Percentiles rank a stretch among this genome's conserved stretches.
Evolutionary conservation across 768 basidiomycete species (phyloP).

Genomic region (Boletus reticuloceps): DNA sequence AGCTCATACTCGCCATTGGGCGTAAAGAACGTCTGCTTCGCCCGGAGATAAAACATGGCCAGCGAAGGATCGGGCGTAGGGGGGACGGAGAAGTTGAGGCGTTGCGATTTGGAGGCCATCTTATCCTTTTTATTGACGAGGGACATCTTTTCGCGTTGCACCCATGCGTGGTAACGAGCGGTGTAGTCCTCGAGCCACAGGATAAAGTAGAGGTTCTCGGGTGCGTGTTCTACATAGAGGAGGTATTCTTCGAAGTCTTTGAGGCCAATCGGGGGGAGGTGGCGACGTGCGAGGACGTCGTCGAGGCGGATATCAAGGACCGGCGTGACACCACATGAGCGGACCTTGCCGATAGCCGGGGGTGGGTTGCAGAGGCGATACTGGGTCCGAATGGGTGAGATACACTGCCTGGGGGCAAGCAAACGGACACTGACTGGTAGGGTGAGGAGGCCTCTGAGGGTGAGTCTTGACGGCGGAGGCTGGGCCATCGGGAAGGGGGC

Average conservation of each 20-base stretch:
- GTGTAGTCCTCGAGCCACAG: conserved; percentile 81
- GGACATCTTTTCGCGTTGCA: conserved; percentile 26
- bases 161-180: conserved; percentile 43
- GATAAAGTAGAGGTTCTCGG: conserved; percentile 84
- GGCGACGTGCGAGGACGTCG: conserved; percentile 72
- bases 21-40: conserved; percentile 79
- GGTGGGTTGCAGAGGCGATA: conserved; percentile 65
- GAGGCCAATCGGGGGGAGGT: conserved; percentile 75
- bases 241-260: conserved; percentile 82
- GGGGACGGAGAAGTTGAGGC: conserved; percentile 31
- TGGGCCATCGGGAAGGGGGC: conserved; percentile 20
- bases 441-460: conserved; percentile 34
- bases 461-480: conserved; percentile 31
- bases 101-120: conserved; percentile 33
- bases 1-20: conserved; percentile 71
- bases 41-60: conserved; percentile 74
- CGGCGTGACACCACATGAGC: conserved; percentile 68
- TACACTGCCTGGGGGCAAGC: no score
- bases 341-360: conserved; percentile 63
- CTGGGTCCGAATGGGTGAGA: conserved; percentile 10
- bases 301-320: conserved; percentile 66
- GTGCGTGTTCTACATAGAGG: conserved; percentile 70
- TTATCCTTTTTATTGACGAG: conserved; percentile 40
- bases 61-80: conserved; percentile 49
- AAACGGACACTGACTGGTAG: conserved; percentile 35